These are phyloP conservation scores for Gracilaria domingensis DNA, from an alignment of 23 red algal genomes.

Conservation along the genomic window DNA sequence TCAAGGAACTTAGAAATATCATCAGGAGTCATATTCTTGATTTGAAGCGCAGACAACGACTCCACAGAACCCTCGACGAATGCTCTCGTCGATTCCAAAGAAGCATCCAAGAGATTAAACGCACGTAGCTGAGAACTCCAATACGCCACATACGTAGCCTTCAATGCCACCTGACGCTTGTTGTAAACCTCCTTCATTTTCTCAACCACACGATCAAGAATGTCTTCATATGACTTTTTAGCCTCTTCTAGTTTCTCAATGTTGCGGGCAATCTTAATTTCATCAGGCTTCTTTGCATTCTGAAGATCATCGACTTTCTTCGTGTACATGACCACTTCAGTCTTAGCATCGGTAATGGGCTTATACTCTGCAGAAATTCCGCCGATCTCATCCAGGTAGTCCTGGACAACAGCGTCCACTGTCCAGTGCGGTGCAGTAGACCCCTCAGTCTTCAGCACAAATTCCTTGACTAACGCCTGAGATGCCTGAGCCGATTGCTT, in stretches of 20 bases:
- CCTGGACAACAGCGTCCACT: constrained; percentile 66
- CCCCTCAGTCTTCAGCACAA: constrained; percentile 74
- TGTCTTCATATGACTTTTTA: constrained; percentile 58
- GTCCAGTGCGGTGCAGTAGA: constrained; percentile 56
- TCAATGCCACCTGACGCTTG: constrained; percentile 73
- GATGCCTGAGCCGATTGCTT: constrained; percentile 66
- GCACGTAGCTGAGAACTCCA: constrained; percentile 69
- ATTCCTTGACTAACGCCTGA: constrained; percentile 68
- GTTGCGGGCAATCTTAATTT: constrained; percentile 74
- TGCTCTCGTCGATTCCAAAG: constrained; percentile 53
- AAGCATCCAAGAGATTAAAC: constrained; percentile 50
- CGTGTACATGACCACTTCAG: constrained; percentile 67
- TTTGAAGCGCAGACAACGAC: constrained; percentile 28
- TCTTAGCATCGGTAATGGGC: constrained; percentile 47
- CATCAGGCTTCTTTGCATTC: constrained; percentile 69
- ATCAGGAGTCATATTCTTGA: constrained; percentile 46
- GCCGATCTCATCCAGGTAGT: constrained; percentile 64
- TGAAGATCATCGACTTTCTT: constrained; percentile 75
- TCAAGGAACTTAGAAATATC: constrained; percentile 39
- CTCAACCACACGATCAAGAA: constrained; percentile 65
- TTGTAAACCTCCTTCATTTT: constrained; percentile 71
- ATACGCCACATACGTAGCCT: constrained; percentile 69
- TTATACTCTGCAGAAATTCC: constrained; percentile 51
- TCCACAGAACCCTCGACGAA: constrained; percentile 67
- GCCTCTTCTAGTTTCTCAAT: constrained; percentile 77